Evolutionary conservation across 2,329 filamentous ascomycete genomes (phyloP).

Genomic region (Fusarium heterosporum): DNA sequence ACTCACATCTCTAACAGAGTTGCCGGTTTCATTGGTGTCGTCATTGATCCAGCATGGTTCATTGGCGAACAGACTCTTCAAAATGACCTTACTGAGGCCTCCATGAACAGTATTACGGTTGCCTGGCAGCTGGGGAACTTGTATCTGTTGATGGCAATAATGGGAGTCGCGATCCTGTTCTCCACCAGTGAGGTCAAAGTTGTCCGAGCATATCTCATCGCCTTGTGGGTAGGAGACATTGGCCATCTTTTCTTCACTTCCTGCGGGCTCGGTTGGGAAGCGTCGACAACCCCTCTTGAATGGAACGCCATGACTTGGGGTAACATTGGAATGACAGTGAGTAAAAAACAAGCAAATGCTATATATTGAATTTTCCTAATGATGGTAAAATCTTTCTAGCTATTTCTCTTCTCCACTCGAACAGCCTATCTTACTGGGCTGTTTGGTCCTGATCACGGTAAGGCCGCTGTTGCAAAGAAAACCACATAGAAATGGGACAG

Average conservation of each 20-base stretch:
- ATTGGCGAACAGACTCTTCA: slow-evolving; percentile 69
- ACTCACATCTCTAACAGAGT: slow-evolving; percentile 58
- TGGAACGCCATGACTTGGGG: slow-evolving; percentile 82
- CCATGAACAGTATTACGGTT: slow-evolving; percentile 65
- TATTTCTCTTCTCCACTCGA: slow-evolving; percentile 67
- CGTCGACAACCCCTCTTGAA: slow-evolving; percentile 61
- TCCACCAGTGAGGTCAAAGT: slow-evolving; percentile 74
- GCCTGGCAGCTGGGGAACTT: slow-evolving; percentile 76
- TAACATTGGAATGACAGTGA: slow-evolving; percentile 74
- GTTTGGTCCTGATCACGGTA: slow-evolving; percentile 64
- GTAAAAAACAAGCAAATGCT: slow-evolving; percentile 33
- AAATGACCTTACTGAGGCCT: slow-evolving; percentile 50
- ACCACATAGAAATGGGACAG: slow-evolving; percentile 21
- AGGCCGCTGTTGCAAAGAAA: slow-evolving; percentile 44
- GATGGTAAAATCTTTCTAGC: slow-evolving; percentile 49
- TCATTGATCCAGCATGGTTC: slow-evolving; percentile 71
- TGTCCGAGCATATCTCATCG: slow-evolving; percentile 74
- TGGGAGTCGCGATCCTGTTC: slow-evolving; percentile 73
- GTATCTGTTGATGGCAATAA: slow-evolving; percentile 73
- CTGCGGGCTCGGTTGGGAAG: slow-evolving; percentile 68
- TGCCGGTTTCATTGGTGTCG: slow-evolving; percentile 67
- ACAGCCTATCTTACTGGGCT: slow-evolving; percentile 68
- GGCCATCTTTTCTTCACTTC: slow-evolving; percentile 73
- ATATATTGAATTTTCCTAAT: neutral
- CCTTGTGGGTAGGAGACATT: slow-evolving; percentile 73